Percentiles rank a stretch among this genome's conserved stretches.
These are phyloP conservation scores for Amorphotheca resinae DNA, from an alignment of 495 filamentous ascomycete species.

Conservation along the genomic window DNA sequence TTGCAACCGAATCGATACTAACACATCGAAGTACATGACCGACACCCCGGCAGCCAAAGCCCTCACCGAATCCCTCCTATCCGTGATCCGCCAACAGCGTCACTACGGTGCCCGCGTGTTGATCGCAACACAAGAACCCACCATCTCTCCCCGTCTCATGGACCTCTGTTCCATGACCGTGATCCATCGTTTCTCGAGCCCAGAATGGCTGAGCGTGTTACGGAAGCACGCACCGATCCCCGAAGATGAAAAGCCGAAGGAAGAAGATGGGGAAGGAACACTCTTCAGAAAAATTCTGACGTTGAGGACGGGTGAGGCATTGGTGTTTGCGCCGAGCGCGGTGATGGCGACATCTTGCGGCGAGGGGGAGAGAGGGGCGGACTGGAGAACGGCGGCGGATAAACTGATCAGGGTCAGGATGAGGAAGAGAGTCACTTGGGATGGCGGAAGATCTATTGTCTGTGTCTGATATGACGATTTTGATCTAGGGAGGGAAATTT, in stretches of 20 bases:
- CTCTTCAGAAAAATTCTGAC: slow-evolving; percentile 18
- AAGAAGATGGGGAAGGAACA: neutral
- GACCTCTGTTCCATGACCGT: slow-evolving; percentile 59
- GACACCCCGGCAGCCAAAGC: slow-evolving; percentile 27
- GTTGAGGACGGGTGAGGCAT: slow-evolving; percentile 19
- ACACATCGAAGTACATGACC: slow-evolving; percentile 35
- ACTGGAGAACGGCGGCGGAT: slow-evolving; percentile 2
- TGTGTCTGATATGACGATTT: neutral
- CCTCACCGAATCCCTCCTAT: slow-evolving; percentile 52
- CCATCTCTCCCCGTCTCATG: slow-evolving; percentile 51
- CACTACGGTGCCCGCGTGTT: slow-evolving; percentile 53
- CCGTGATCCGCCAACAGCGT: slow-evolving; percentile 54
- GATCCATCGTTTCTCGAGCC: slow-evolving; percentile 61
- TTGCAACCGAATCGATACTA: neutral
- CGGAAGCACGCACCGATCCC: slow-evolving; percentile 47
- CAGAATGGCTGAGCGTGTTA: slow-evolving; percentile 45
- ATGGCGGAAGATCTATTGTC: slow-evolving; percentile 9
- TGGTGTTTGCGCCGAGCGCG: slow-evolving; percentile 23
- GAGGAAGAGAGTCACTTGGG: slow-evolving; percentile 20
- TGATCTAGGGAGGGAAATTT: neutral
- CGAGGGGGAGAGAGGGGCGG: neutral
- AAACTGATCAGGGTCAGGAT: slow-evolving; percentile 16
- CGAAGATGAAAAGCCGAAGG: slow-evolving; percentile 5
- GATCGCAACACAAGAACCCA: slow-evolving; percentile 70
- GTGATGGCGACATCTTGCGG: slow-evolving; percentile 1